Base-by-base conservation (phyloP, 2,329 filamentous ascomycete genomes). In the Epichloe gansuensis region DNA sequence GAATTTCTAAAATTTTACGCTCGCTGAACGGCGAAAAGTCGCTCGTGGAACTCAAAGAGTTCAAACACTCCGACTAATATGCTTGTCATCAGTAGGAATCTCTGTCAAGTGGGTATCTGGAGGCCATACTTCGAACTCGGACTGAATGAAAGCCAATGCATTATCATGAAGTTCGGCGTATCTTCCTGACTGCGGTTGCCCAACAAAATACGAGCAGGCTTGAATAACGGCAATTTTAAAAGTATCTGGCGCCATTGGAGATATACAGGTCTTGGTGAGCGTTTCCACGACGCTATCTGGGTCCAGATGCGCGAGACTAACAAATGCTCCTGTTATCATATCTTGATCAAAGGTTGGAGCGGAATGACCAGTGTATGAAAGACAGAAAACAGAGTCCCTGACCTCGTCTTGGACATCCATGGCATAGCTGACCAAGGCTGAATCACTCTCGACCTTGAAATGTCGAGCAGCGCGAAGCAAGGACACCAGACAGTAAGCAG, bases 391-490 rank as follows among this genome's bases (percentile, higher is more conserved):
- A 46, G 81, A 80, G 60, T 85, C 82, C 46, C 76, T 74, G 46
- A 86, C 75, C 63, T 86, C 83, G 59, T 84, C 81, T 60, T 86
- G 82, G 8, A 86, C 78, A 63, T 86, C 83, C 65, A 85, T 72
- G 41, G 82, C 82, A 63, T 83, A 86, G 63, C 81, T 84, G 54
- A 84, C 72, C 53, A 84, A 70, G 2, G 78, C 78, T 11, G 79
- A 77, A 59, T 86, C 83, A 60, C 75, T 81, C 55, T 85, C 78
- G 7, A 72, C 69, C 54, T 78, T 73, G 59, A 86, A 85, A 62
- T 85, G 80, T 37, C 82, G 75, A 12, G 81, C 80, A 41, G 76
- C 81, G 42, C 80, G 77, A 46, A 86, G 72, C 46, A 86, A 67
- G 17, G 75, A 75, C 15, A 85, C 78, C 13, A 86, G 70, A 57